phyloP scores from a whole-genome alignment of 129 eudicot genomes.

The Dittrichia graveolens region DNA sequence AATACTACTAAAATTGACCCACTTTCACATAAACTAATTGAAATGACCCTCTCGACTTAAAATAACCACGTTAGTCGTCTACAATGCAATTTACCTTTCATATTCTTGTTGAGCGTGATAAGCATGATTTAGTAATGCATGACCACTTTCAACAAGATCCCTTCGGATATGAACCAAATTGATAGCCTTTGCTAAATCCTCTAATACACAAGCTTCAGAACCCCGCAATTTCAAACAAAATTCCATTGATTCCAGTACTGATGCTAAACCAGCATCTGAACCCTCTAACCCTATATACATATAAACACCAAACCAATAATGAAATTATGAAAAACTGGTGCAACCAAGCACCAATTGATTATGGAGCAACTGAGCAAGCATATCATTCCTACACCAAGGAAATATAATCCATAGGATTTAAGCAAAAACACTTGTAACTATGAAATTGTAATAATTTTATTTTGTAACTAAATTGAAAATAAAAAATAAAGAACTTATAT shows the following conservation, averaged over 20 bases:
- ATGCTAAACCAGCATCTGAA: slow-evolving; percentile 88
- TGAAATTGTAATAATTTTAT: background rate
- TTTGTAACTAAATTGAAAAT: background rate
- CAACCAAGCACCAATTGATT: too few relatives aligned
- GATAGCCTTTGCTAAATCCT: slow-evolving; percentile 89
- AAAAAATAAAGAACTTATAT: too few relatives aligned
- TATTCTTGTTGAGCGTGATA: slow-evolving; percentile 84
- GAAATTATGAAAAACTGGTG: background rate
- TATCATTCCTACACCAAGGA: too few relatives aligned
- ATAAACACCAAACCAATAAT: background rate
- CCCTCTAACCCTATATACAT: slow-evolving; percentile 63
- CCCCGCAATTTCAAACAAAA: slow-evolving; percentile 92
- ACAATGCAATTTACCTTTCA: slow-evolving; percentile 60
- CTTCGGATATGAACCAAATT: slow-evolving; percentile 85
- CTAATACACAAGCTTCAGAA: slow-evolving; percentile 93
- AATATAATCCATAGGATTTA: too few relatives aligned
- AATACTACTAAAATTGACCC: background rate
- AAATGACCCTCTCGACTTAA: background rate
- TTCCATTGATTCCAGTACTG: slow-evolving; percentile 89
- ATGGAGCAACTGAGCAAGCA: background rate
- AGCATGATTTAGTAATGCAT: slow-evolving; percentile 82
- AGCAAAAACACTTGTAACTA: background rate
- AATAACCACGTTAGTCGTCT: background rate
- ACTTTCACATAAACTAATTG: background rate
- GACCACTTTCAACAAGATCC: slow-evolving; percentile 98